phyloP scores from a whole-genome alignment of 164 flowering plant genomes.

The Buxus sempervirens region DNA sequence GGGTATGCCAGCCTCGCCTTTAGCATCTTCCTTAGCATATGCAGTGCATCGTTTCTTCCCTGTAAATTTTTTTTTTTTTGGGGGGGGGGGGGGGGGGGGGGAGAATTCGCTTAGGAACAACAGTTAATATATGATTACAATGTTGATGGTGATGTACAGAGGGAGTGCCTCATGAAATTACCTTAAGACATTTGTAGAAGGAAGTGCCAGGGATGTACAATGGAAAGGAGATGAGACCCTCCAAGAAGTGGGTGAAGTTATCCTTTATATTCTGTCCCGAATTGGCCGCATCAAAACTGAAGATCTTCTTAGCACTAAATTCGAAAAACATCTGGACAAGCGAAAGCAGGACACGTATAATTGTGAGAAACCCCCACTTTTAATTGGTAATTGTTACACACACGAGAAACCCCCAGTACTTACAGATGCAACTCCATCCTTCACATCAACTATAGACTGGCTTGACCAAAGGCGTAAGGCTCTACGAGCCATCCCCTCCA shows the following conservation, averaged over 20 bases:
- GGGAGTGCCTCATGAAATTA: not conserved
- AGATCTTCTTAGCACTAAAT: not conserved
- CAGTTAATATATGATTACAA: not conserved
- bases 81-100: too few relatives aligned
- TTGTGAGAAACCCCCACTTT: too few relatives aligned
- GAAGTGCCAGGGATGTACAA: slow-evolving; percentile 10
- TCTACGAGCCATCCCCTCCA: not conserved
- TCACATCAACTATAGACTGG: not conserved
- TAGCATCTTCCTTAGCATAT: not conserved
- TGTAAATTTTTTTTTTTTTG: too few relatives aligned
- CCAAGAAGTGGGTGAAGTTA: not conserved
- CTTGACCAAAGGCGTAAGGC: not conserved
- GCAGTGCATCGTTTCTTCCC: not conserved
- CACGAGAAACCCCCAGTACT: too few relatives aligned
- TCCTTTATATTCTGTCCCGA: not conserved
- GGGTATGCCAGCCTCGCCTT: not conserved
- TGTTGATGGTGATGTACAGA: not conserved
- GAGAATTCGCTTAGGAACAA: too few relatives aligned
- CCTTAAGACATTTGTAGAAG: not conserved
- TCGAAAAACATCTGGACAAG: not conserved
- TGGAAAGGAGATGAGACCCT: slow-evolving; percentile 5
- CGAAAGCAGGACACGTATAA: too few relatives aligned
- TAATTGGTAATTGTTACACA: too few relatives aligned
- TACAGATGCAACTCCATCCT: not conserved
- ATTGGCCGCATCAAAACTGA: not conserved